These are phyloP conservation scores for Globisporangium orthogonon DNA, from an alignment of 352 stramenopile genomes.

Conservation along the genomic window DNA sequence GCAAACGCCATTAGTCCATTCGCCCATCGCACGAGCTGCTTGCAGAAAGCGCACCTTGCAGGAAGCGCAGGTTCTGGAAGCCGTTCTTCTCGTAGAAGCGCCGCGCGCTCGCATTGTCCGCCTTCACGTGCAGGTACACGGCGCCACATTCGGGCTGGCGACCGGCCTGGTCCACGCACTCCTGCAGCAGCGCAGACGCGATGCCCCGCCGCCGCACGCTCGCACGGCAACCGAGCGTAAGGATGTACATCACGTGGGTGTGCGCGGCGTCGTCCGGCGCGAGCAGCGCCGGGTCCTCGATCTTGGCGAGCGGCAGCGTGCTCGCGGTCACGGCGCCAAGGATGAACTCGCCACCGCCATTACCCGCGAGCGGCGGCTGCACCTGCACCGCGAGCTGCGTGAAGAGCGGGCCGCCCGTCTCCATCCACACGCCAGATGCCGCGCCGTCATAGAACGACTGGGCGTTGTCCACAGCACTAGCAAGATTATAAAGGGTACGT, in stretches of 20 bases:
- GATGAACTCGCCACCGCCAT: conserved; percentile 37
- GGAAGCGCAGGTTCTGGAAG: conserved; percentile 90
- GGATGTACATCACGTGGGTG: conserved; percentile 94
- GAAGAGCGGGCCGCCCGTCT: conserved; percentile 86
- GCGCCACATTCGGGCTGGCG: conserved; percentile 78
- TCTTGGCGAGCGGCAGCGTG: conserved; percentile 66
- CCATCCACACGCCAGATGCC: conserved; percentile 78
- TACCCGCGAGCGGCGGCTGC: conserved; percentile 1
- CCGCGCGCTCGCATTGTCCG: conserved; percentile 91
- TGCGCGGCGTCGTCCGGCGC: conserved; percentile 50
- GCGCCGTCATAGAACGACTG: conserved; percentile 92
- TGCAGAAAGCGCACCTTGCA: conserved; percentile 58
- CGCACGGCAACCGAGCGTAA: conserved; percentile 89
- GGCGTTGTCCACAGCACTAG: conserved; percentile 1
- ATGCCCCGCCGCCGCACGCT: conserved; percentile 87
- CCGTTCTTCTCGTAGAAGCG: conserved; percentile 96
- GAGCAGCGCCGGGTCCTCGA: conserved; percentile 57
- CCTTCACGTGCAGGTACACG: conserved; percentile 97
- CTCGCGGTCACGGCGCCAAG: conserved; percentile 89
- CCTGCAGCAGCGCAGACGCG: conserved; percentile 84
- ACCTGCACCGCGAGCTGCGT: conserved; percentile 75
- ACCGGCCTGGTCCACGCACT: conserved; percentile 85
- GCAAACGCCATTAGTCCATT: too few relatives aligned
- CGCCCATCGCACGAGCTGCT: too few relatives aligned
- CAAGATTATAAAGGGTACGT: too few relatives aligned